Evolutionary conservation across 1,139 yeast species (phyloP).

Genomic region (Suhomyces atakaporum): DNA sequence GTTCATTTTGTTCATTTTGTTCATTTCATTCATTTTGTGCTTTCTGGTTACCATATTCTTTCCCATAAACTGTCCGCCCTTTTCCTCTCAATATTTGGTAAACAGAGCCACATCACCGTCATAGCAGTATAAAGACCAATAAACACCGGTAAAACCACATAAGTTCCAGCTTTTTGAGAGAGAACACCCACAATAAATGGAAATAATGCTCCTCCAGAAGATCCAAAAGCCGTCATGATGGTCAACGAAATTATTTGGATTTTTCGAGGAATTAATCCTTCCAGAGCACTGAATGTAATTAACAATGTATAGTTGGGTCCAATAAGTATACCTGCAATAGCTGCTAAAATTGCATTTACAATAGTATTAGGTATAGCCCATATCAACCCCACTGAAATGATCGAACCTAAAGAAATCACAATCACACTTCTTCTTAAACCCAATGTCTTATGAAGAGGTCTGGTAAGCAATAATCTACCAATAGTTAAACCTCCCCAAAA

Average conservation of each 20-base stretch:
- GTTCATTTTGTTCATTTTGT: too few relatives aligned
- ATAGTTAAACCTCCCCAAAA: conserved; percentile 70
- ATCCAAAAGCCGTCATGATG: conserved; percentile 58
- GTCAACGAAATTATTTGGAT: conserved; percentile 55
- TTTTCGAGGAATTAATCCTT: conserved; percentile 49
- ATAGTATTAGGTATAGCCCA: conserved; percentile 49
- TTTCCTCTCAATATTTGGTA: conserved; percentile 39
- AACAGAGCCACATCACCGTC: conserved; percentile 43
- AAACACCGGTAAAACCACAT: conserved; percentile 53
- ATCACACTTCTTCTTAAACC: conserved; percentile 52
- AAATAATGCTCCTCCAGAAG: conserved; percentile 61
- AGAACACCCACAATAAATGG: conserved; percentile 61
- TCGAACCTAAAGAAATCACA: conserved; percentile 32
- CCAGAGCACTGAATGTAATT: conserved; percentile 44
- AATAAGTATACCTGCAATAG: conserved; percentile 48
- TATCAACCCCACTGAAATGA: conserved; percentile 37
- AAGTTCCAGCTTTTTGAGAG: conserved; percentile 51
- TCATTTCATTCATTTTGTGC: too few relatives aligned
- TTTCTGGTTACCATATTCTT: conserved; percentile 16
- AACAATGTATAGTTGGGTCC: conserved; percentile 59
- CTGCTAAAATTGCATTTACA: conserved; percentile 46
- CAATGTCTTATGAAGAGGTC: conserved; percentile 36
- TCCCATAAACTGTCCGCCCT: conserved; percentile 15
- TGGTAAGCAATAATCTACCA: conserved; percentile 54
- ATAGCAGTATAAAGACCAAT: conserved; percentile 40